These are phyloP conservation scores for Aristolochia contorta DNA, from an alignment of 164 flowering plant genomes.

Conservation along the genomic window DNA sequence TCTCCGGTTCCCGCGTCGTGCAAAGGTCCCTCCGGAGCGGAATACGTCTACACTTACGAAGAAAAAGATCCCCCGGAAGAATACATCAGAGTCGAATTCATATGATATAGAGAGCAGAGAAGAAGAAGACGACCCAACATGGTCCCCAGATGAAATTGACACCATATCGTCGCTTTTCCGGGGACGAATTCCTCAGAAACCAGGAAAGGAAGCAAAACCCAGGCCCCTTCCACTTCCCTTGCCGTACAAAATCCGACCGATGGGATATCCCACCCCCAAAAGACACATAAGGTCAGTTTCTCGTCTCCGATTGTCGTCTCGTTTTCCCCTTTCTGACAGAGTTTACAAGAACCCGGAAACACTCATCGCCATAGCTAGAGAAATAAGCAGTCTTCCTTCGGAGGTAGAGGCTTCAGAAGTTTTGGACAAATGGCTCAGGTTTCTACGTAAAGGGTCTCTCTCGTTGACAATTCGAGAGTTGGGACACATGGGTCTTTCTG, in stretches of 20 bases:
- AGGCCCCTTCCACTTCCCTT: constrained; percentile 79
- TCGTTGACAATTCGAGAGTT: constrained; percentile 79
- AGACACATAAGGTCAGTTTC: constrained; percentile 25
- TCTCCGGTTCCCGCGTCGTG: constrained; percentile 39
- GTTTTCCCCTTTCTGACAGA: constrained; percentile 29
- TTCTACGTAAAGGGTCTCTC: constrained; percentile 72
- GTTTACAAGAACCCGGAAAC: constrained; percentile 64
- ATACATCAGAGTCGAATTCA: neutral
- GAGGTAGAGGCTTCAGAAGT: constrained; percentile 44
- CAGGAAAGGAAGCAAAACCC: constrained; percentile 50
- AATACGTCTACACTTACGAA: constrained; percentile 22
- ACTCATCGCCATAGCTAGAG: constrained; percentile 55
- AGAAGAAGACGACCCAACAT: constrained; percentile 15
- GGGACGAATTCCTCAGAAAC: constrained; percentile 81
- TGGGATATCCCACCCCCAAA: constrained; percentile 64
- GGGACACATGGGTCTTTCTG: constrained; percentile 84
- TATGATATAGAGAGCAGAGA: constrained; percentile 2
- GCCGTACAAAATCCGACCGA: constrained; percentile 66
- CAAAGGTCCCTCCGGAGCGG: constrained; percentile 37
- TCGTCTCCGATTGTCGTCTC: constrained; percentile 11
- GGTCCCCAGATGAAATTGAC: constrained; percentile 74
- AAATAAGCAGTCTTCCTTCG: constrained; percentile 47
- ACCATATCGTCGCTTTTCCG: constrained; percentile 79
- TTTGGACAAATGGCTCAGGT: constrained; percentile 43
- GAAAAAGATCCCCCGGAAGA: constrained; percentile 11